Base-by-base conservation (phyloP, 441 rosid genomes). In the Arabidopsis hybrid region DNA sequence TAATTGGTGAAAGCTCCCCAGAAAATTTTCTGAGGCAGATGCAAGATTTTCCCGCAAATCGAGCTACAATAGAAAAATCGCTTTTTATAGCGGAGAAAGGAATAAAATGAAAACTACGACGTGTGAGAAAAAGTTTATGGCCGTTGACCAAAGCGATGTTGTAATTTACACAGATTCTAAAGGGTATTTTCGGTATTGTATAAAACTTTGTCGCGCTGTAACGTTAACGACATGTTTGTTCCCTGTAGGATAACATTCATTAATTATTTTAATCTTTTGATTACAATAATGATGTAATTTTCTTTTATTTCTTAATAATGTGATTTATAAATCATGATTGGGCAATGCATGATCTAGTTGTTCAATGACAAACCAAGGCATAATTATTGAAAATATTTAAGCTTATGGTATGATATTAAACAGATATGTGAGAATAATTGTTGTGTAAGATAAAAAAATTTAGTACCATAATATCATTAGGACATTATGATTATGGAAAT, bases 1-100 rank as follows among this genome's bases (percentile, higher is more conserved):
- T 62, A 7, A 32, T 36, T 38, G 42, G 10, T 9, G 9, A 12
- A 45, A 31, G 17, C 12, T 40, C 18, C 59, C 70, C 70, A 21
- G 75, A 51, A 77, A 47, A 8, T 21, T 71, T 58, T 77, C 77
- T 43, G 68, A 66, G 64, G 66, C 75, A 65, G 72, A 71, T 71
- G 60, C 67, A 65, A 51, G 63, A 71, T 34, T 76, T 77, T 71
- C 75, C 80, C 75, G 72, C 58, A 71, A 60, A 77, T 65, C 68
- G 63, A 77, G 72, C 72, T n/a, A 14, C 8, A 21, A 71, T 40
- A 16, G 72, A 59, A 50, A 57, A 50, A 46, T n/a, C 72, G 63
- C 72, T 57, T 77, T 77, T 64, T 77, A 77, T 77, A 77, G 62
- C 58, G 7, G 7, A 10, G 4, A 31, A 31, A 31, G 16, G 42